Conservation (phyloP, 352 stramenopile species). For the Pythium rishiriense region DNA sequence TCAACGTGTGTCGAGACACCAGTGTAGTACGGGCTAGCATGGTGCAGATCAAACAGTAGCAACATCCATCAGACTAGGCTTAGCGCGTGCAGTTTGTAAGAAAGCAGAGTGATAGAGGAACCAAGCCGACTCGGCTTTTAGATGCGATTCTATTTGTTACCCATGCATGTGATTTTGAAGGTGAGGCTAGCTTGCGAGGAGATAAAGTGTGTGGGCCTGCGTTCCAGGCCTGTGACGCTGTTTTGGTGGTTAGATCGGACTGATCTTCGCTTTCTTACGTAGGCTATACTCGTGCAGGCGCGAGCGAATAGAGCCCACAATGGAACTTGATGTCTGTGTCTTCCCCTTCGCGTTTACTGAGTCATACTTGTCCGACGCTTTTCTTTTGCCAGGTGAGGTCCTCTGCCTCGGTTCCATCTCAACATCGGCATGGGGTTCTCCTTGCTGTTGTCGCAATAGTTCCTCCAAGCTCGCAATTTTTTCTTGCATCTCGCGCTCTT, state of each 20-base stretch:
- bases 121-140: not conserved
- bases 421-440: slow-evolving; percentile 41
- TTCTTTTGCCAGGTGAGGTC: slow-evolving; percentile 51
- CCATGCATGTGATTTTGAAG: slow-evolving; percentile 3
- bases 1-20: slow-evolving; percentile 73
- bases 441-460: slow-evolving; percentile 33
- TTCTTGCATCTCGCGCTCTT: slow-evolving; percentile 68
- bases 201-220: no score
- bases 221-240: not conserved
- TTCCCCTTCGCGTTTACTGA: slow-evolving; percentile 4
- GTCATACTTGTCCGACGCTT: slow-evolving; percentile 37
- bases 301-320: slow-evolving; percentile 53
- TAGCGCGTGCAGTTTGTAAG: not conserved
- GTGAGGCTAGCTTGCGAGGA: not conserved
- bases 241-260: slow-evolving; percentile 36
- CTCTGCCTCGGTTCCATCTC: slow-evolving; percentile 15
- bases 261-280: slow-evolving; percentile 56
- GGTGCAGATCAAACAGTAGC: slow-evolving; percentile 31
- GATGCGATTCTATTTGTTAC: slow-evolving; percentile 9
- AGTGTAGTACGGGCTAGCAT: slow-evolving; percentile 38
- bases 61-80: not conserved
- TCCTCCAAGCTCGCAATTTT: slow-evolving; percentile 59
- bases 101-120: slow-evolving; percentile 6
- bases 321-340: slow-evolving; percentile 34
- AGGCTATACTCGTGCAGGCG: slow-evolving; percentile 46